Evolutionary conservation across 2,329 filamentous ascomycete genomes (phyloP).

Genomic region (Chaetomium globosum): DNA sequence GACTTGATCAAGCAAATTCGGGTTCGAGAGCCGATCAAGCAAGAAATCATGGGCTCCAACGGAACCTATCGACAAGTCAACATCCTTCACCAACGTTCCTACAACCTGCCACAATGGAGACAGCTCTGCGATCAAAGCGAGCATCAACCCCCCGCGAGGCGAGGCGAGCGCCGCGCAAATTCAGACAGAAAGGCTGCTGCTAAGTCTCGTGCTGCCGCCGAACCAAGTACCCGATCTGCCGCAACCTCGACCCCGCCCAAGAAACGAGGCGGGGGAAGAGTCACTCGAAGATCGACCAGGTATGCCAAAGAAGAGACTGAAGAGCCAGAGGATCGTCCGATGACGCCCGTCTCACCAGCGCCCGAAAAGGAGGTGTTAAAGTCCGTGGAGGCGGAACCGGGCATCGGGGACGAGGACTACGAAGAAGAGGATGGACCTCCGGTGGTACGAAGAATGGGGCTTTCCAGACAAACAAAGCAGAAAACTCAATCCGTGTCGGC

Average conservation of each 20-base stretch:
- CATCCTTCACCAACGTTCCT: conserved; percentile 91
- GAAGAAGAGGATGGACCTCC: conserved; percentile 48
- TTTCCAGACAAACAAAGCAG: conserved; percentile 53
- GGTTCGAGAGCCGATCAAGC: conserved; percentile 95
- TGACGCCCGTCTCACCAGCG: conserved; percentile 61
- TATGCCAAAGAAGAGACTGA: conserved; percentile 45
- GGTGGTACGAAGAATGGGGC: conserved; percentile 51
- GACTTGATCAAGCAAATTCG: conserved; percentile 87
- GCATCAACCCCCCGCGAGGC: conserved; percentile 88
- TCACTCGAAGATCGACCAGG: conserved; percentile 34
- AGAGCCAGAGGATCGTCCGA: conserved; percentile 55
- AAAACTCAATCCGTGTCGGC: conserved; percentile 79
- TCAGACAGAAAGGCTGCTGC: conserved; percentile 53
- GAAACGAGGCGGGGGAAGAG: conserved; percentile 36
- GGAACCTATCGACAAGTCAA: conserved; percentile 97
- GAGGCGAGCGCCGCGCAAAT: conserved; percentile 76
- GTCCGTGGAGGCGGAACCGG: conserved; percentile 56
- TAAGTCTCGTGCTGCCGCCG: conserved; percentile 45
- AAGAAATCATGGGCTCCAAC: conserved; percentile 95
- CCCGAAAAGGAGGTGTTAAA: conserved; percentile 47
- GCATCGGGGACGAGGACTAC: conserved; percentile 48
- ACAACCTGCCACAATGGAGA: conserved; percentile 96
- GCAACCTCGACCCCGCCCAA: conserved; percentile 46
- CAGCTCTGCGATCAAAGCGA: conserved; percentile 91
- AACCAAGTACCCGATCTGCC: conserved; percentile 37